Evolutionary conservation across 2,329 filamentous ascomycete species (phyloP).

Genomic region (Cadophora sp.): DNA sequence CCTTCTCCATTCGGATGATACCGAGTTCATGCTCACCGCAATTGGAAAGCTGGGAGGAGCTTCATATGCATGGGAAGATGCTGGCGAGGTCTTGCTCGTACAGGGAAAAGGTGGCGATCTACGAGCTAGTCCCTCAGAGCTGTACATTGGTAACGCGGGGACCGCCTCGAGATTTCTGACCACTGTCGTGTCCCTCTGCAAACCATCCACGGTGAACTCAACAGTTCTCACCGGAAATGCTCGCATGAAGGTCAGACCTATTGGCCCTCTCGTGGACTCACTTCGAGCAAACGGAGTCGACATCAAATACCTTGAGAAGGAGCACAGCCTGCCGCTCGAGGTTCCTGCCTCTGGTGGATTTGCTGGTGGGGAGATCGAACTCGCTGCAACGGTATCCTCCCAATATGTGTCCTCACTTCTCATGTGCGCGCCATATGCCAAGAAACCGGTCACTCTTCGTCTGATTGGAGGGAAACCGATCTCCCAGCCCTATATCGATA

Average conservation of each 20-base stretch:
- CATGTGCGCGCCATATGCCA: constrained; percentile 97
- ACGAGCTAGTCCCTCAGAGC: constrained; percentile 73
- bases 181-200: constrained; percentile 85
- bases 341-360: constrained; percentile 85
- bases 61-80: constrained; percentile 91
- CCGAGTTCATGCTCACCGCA: constrained; percentile 96
- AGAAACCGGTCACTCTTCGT: constrained; percentile 87
- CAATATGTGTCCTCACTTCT: constrained; percentile 97
- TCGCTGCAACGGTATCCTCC: constrained; percentile 96
- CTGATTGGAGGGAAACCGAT: constrained; percentile 97
- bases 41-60: constrained; percentile 84
- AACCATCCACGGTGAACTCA: constrained; percentile 66
- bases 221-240: constrained; percentile 92
- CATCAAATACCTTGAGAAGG: constrained; percentile 84
- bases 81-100: constrained; percentile 89
- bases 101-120: constrained; percentile 89
- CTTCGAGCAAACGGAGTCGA: constrained; percentile 85
- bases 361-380: constrained; percentile 84
- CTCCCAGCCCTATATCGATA: constrained; percentile 96
- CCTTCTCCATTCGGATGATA: constrained; percentile 93
- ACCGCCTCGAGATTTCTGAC: constrained; percentile 96
- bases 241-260: constrained; percentile 94
- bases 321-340: constrained; percentile 82
- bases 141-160: constrained; percentile 96
- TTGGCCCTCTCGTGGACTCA: constrained; percentile 91